Evolutionary conservation across 2,329 filamentous ascomycete species (phyloP).

Genomic region (Diaporthe destruens): DNA sequence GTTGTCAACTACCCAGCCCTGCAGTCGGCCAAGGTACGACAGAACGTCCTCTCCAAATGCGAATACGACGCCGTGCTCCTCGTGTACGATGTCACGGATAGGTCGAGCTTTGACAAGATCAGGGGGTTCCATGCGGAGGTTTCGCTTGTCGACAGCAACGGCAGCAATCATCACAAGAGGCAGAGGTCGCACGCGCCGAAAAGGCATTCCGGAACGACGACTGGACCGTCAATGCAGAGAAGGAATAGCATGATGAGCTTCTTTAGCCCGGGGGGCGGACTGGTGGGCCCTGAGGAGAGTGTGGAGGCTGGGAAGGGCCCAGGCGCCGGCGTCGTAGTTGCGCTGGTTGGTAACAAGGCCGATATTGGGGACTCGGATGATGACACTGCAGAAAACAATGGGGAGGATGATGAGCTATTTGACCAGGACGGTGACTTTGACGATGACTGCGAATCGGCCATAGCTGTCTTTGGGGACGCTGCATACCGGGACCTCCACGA

Average conservation of each 20-base stretch:
- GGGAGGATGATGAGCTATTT: background rate
- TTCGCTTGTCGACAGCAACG: conserved; percentile 28
- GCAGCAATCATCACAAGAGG: conserved; percentile 30
- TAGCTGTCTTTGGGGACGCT: conserved; percentile 16
- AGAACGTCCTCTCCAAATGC: conserved; percentile 43
- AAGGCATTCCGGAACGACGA: background rate
- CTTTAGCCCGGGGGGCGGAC: background rate
- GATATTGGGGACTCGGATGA: conserved; percentile 58
- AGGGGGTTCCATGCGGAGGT: conserved; percentile 45
- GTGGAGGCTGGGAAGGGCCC: conserved; percentile 33
- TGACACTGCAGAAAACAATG: background rate
- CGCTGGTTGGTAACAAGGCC: conserved; percentile 77
- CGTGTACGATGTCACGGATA: conserved; percentile 47
- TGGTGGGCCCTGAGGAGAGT: background rate
- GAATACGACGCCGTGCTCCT: conserved; percentile 49
- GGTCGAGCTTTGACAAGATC: conserved; percentile 45
- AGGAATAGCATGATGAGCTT: conserved; percentile 14
- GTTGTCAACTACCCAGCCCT: conserved; percentile 48
- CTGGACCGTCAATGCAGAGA: background rate
- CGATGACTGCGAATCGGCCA: conserved; percentile 19
- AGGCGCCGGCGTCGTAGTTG: conserved; percentile 64
- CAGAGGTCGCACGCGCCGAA: conserved; percentile 33
- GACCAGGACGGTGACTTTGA: conserved; percentile 1
- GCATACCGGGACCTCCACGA: background rate
- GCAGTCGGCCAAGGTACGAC: conserved; percentile 43